Evolutionary conservation across 257 asterid genomes (phyloP).

Genomic region (Lantana camara): DNA sequence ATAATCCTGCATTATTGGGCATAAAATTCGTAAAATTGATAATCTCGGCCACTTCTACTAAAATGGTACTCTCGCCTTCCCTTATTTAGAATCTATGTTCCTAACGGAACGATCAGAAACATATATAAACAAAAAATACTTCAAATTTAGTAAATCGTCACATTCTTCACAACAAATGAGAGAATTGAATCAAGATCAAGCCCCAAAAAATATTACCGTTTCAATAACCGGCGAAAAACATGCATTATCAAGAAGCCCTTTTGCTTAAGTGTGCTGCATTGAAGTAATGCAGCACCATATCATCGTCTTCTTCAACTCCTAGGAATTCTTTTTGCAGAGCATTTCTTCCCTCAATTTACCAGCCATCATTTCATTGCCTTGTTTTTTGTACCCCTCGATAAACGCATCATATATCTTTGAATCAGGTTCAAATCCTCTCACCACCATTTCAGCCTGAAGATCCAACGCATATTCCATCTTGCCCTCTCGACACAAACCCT

Average conservation of each 20-base stretch:
- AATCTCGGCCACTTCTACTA: too few relatives aligned
- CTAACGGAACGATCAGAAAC: conserved; percentile 1
- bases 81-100: too few relatives aligned
- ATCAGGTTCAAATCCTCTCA: conserved; percentile 63
- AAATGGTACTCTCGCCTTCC: too few relatives aligned
- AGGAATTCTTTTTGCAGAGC: conserved; percentile 28
- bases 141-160: not conserved
- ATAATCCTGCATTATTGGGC: too few relatives aligned
- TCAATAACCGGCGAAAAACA: not conserved
- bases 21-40: too few relatives aligned
- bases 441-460: conserved; percentile 84
- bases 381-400: conserved; percentile 55
- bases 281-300: not conserved
- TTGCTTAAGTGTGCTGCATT: conserved; percentile 12
- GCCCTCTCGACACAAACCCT: conserved; percentile 64
- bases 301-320: conserved; percentile 22
- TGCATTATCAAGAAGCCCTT: not conserved
- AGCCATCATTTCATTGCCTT: conserved; percentile 55
- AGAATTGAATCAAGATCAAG: not conserved
- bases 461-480: conserved; percentile 63
- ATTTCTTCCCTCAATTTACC: conserved; percentile 59
- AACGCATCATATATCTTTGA: conserved; percentile 58
- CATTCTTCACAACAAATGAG: not conserved
- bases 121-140: not conserved
- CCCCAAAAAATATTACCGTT: not conserved